Evolutionary conservation across 2,329 filamentous ascomycete genomes (phyloP).

Genomic region (Chaetoscypha palmicola): DNA sequence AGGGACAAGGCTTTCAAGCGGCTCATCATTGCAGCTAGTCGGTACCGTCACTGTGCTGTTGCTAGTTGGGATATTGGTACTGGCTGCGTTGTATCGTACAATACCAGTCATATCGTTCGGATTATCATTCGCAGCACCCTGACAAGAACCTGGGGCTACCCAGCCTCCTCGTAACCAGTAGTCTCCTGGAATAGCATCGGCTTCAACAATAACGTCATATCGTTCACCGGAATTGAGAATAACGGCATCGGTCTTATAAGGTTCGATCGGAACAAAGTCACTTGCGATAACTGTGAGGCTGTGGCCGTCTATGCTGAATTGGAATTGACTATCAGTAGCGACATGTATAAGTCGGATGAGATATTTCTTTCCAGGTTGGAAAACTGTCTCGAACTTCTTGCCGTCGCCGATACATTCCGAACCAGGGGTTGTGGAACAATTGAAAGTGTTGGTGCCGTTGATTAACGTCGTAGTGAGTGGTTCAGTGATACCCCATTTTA

Average conservation of each 20-base stretch:
- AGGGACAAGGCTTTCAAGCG: background rate
- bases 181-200: conserved; percentile 28
- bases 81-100: conserved; percentile 55
- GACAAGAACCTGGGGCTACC: conserved; percentile 37
- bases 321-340: conserved; percentile 38
- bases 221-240: conserved; percentile 28
- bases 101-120: conserved; percentile 38
- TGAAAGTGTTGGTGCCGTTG: conserved; percentile 21
- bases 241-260: conserved; percentile 12
- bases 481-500: no score
- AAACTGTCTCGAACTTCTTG: conserved; percentile 27
- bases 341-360: conserved; percentile 41
- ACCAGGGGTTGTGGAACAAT: conserved; percentile 11
- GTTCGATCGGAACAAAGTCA: conserved; percentile 41
- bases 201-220: conserved; percentile 36
- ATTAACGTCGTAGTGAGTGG: conserved; percentile 17
- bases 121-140: conserved; percentile 41
- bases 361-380: conserved; percentile 34
- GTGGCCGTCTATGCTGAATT: conserved; percentile 39
- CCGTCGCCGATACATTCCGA: conserved; percentile 14
- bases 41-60: conserved; percentile 18
- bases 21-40: background rate
- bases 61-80: conserved; percentile 5
- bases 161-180: conserved; percentile 51
- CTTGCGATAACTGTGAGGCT: conserved; percentile 59